Base-by-base conservation (phyloP, 169 alveolate genomes). In the Eimeria falciformis region DNA sequence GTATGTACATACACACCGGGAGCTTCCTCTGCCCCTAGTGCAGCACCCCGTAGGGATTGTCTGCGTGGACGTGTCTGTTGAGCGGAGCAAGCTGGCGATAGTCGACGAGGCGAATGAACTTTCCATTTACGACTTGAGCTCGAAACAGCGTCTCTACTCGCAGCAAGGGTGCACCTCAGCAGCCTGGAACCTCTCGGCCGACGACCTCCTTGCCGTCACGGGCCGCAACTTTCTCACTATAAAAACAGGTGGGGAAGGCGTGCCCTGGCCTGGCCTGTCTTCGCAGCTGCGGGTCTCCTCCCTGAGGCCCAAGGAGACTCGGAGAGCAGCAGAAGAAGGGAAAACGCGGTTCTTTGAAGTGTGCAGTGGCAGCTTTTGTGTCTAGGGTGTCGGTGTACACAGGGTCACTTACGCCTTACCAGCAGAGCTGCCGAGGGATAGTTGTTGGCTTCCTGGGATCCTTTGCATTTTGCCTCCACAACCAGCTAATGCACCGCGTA, bases 361-460 rank as follows among this genome's bases (percentile, higher is more conserved):
- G 55, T 27, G 6, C 46, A 45, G 46, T 62, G 6, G 84, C 62
- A 18, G 65, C 27, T n/a, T 21, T 43, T 50, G 11, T 50, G 62
- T 50, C 62, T 50, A n/a, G n/a, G n/a, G n/a, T n/a, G n/a, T n/a
- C n/a, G n/a, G 62, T 56, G 53, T 55, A 1, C 21, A 3, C 98
- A 11, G 97, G 98, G 79, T 95, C 94, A 37, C 95, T 97, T 92
- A 98, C 98, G 2, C 97, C 99, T 14, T 94, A 97, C 75, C 93
- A 94, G 87, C 97, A 98, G 94, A 96, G 97, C 88, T 95, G 97
- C 78, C 97, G 97, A 25, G 99, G 99, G 14, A 92, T 93, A 79
- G 95, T 95, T 12, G 98, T 98, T 43, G 99, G 99, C n/a, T 98
- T 97, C 90, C 95, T 96, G 85, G 99, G 99, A 23, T 95, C 97